These are phyloP conservation scores for Physaria fendleri DNA, from an alignment of 345 rosid genomes.

Conservation along the genomic window DNA sequence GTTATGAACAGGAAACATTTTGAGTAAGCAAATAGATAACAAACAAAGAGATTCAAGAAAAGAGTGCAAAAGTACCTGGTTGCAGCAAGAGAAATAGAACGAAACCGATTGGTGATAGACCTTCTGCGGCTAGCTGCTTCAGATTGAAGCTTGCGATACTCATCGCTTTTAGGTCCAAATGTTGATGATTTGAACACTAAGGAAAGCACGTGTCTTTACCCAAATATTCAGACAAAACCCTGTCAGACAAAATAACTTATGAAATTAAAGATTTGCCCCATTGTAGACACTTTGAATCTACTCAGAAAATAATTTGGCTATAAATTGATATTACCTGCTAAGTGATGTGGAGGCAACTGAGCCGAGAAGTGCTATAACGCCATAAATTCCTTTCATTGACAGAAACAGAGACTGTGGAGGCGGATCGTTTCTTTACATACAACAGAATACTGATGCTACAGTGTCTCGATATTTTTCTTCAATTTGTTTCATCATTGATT, in stretches of 20 bases:
- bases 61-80: conserved; percentile 41
- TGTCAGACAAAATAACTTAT: conserved; percentile 11
- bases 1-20: no score
- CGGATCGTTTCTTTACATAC: background rate
- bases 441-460: conserved; percentile 43
- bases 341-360: conserved; percentile 35
- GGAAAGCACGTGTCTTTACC: conserved; percentile 68
- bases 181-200: conserved; percentile 48
- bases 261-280: background rate
- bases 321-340: conserved; percentile 40
- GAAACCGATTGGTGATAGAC: conserved; percentile 40
- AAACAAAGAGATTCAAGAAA: no score
- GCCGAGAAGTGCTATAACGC: conserved; percentile 54
- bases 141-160: conserved; percentile 38
- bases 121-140: conserved; percentile 36
- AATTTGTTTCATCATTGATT: conserved; percentile 38
- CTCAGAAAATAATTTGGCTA: background rate
- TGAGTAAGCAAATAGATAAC: no score
- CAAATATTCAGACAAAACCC: conserved; percentile 52
- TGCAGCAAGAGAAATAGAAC: conserved; percentile 52
- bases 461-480: conserved; percentile 27
- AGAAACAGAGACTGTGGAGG: conserved; percentile 1
- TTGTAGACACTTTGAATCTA: background rate
- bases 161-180: conserved; percentile 29
- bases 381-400: conserved; percentile 34